phyloP scores from a whole-genome alignment of 805 yeast species.

The Saccharomycopsis schoenii region DNA sequence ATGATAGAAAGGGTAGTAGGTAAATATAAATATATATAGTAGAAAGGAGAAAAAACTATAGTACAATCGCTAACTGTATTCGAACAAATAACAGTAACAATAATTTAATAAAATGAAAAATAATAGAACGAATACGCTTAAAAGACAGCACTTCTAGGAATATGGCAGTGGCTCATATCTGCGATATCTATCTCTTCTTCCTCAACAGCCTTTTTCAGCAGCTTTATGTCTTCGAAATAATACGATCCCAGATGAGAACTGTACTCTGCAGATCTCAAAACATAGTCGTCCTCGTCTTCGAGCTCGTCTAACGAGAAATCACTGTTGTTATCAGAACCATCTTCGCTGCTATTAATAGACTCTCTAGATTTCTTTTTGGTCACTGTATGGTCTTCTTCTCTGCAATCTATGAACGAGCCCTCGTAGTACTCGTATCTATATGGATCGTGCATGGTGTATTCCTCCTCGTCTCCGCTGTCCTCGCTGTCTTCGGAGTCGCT shows the following conservation, averaged over 20 bases:
- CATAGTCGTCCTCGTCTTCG: constrained; percentile 4
- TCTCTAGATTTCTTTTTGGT: constrained; percentile 17
- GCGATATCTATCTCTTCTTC: constrained; percentile 3
- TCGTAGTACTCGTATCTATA: background rate
- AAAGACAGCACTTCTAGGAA: background rate
- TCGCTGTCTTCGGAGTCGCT: constrained; percentile 5
- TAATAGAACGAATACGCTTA: too few relatives aligned
- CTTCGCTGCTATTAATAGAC: background rate
- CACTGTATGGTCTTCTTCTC: background rate
- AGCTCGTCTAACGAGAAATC: constrained; percentile 3
- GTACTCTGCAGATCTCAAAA: background rate
- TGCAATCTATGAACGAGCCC: background rate
- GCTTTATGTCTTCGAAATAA: background rate
- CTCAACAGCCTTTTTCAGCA: background rate
- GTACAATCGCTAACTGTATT: too few relatives aligned
- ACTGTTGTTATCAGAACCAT: constrained; percentile 22
- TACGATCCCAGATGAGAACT: background rate
- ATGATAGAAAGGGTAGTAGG: too few relatives aligned
- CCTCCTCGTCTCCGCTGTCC: background rate
- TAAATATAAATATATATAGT: too few relatives aligned
- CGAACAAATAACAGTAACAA: too few relatives aligned
- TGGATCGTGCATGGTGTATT: background rate
- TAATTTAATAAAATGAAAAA: too few relatives aligned
- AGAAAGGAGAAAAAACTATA: too few relatives aligned
- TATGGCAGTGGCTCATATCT: background rate